Evolutionary conservation across 164 flowering plant genomes (phyloP), one percentile per base, ranked within the genome.

Genomic region (Aristolochia fimbriata): DNA sequence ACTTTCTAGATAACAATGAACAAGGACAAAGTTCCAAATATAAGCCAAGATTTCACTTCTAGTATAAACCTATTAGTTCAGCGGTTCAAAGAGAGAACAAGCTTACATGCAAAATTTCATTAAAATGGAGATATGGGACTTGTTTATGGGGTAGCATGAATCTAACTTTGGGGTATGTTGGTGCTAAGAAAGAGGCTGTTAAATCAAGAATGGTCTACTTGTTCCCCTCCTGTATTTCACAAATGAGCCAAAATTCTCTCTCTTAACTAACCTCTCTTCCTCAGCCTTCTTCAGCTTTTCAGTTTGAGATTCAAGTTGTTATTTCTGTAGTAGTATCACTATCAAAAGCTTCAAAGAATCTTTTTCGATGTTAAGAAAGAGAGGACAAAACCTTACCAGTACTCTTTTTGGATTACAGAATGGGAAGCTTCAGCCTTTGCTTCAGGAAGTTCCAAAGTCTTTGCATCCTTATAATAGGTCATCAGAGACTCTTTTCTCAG

Each of bases 401-500:
- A 22, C 56, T 52, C 6, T 25, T 30, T 30, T 15, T 17, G 31
- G 16, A 1, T 56, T 56, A 17, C 20, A 86, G 90, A 83, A 72
- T 65, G 85, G 78, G 25, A 53, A 64, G 57, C 73, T 68, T 70
- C 89, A 77, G 62, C 65, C 74, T 30, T 47, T 70, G 15, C 59
- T 63, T 70, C 83, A 82, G 68, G 90, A 88, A 58, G 70, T 59
- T 63, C 78, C 75, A n/a, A 88, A 84, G 73, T 65, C 69, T 41
- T 66, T 90, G 65, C 85, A 78, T 78, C 97, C 97, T 22, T 94
- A 91, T 76, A 92, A 94, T 69, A 79, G 81, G 72, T 62, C 80
- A 57, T 88, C 95, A n/a, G 97, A 94, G 73, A 68, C 80, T 64
- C 79, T 91, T 19, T 87, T 94, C 63, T 79, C 88, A 46, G 99